Evolutionary conservation across 2,329 filamentous ascomycete species (phyloP).

Genomic region (Diaporthe ampelina): DNA sequence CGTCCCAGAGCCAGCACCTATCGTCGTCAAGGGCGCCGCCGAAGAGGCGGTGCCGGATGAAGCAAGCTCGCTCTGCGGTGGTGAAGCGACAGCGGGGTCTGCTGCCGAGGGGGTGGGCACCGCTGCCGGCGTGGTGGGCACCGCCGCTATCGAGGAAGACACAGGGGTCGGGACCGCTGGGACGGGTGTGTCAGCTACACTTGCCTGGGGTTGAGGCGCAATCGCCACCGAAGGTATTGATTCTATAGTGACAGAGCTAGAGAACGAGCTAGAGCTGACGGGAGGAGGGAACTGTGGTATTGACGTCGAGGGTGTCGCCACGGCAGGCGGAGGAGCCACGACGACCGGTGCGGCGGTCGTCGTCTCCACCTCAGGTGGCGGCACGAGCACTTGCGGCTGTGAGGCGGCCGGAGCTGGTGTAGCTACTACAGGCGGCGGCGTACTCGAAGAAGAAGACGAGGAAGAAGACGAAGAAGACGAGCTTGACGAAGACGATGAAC

Average conservation of each 20-base stretch:
- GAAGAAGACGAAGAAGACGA: constrained; percentile 36
- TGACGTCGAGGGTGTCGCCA: constrained; percentile 39
- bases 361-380: constrained; percentile 37
- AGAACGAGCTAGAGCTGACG: constrained; percentile 40
- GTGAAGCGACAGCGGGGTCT: not conserved
- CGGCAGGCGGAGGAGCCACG: constrained; percentile 40
- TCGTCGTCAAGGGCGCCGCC: constrained; percentile 40
- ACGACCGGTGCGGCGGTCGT: constrained; percentile 25
- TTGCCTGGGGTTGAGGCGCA: constrained; percentile 46
- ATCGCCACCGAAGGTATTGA: constrained; percentile 44
- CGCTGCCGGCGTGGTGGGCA: constrained; percentile 34
- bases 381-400: constrained; percentile 42
- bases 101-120: constrained; percentile 18
- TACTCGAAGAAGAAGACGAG: constrained; percentile 35
- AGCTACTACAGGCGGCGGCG: constrained; percentile 17
- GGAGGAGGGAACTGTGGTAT: constrained; percentile 44
- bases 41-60: constrained; percentile 30
- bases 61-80: constrained; percentile 32
- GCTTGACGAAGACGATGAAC: constrained; percentile 42
- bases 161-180: constrained; percentile 43
- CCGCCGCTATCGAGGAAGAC: constrained; percentile 42
- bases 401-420: constrained; percentile 31
- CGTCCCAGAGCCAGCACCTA: constrained; percentile 41
- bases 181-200: constrained; percentile 54
- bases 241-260: constrained; percentile 37